A percentile compares a stretch with the other conserved stretches of the same genome.
Evolutionary conservation across 2,329 filamentous ascomycete species (phyloP).

Genomic region (Colletotrichum sp.): DNA sequence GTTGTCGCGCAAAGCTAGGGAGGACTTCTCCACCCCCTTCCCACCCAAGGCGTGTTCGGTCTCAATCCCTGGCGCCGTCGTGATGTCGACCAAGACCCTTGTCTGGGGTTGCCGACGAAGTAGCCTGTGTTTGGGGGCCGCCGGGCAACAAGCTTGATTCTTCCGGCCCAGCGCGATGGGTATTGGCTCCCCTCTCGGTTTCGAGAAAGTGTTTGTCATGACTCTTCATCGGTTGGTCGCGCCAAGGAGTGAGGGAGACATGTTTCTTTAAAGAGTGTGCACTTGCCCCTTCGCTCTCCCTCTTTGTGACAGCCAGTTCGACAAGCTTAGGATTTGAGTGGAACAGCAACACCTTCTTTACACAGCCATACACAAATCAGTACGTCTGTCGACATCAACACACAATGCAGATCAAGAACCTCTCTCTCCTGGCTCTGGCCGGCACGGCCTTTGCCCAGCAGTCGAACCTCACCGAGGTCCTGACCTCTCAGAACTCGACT

Average conservation of each 20-base stretch:
- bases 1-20: constrained; percentile 3
- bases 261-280: constrained; percentile 7
- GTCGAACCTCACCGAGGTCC: constrained; percentile 26
- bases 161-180: background rate
- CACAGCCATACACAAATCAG: background rate
- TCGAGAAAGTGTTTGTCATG: background rate
- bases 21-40: background rate
- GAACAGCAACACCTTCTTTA: background rate
- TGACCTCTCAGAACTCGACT: constrained; percentile 30
- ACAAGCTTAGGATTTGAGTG: background rate
- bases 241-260: background rate
- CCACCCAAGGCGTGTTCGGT: background rate
- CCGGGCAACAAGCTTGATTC: constrained; percentile 11
- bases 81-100: constrained; percentile 19
- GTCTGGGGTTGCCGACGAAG: background rate
- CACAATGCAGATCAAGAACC: constrained; percentile 20
- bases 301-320: accelerated
- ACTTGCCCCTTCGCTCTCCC: background rate
- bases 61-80: constrained; percentile 6
- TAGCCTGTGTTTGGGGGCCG: background rate
- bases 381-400: background rate
- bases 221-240: background rate
- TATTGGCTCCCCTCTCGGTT: background rate
- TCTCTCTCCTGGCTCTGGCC: constrained; percentile 23
- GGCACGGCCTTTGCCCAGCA: constrained; percentile 23